Evolutionary conservation across 345 rosid genomes (phyloP).

Genomic region (Eucalyptus sp.): DNA sequence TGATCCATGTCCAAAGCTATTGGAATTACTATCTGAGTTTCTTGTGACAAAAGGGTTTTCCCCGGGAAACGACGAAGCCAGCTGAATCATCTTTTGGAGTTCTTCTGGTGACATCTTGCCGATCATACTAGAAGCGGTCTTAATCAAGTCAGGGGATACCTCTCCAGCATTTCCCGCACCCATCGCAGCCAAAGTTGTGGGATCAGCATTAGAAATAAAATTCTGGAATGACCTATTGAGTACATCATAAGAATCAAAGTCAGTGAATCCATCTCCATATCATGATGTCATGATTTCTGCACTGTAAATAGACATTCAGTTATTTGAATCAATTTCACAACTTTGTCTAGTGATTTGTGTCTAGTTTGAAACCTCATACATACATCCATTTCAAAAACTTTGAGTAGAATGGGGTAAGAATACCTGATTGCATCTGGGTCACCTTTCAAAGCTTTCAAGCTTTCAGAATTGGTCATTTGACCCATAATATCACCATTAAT

Average conservation of each 20-base stretch:
- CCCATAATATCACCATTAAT: neutral
- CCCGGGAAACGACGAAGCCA: constrained; percentile 70
- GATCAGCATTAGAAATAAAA: constrained; percentile 67
- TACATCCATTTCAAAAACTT: neutral
- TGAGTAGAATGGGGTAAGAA: neutral
- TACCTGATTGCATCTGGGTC: constrained; percentile 84
- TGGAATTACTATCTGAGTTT: constrained; percentile 12
- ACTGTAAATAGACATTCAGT: neutral
- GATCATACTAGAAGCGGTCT: constrained; percentile 76
- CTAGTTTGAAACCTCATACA: neutral
- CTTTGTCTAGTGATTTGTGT: neutral
- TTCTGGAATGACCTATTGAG: constrained; percentile 59
- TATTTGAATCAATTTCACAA: neutral
- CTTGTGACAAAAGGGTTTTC: constrained; percentile 25
- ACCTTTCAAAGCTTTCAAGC: constrained; percentile 49
- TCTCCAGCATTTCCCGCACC: constrained; percentile 71
- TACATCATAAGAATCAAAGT: neutral
- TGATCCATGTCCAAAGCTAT: constrained; percentile 25
- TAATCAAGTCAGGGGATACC: constrained; percentile 74
- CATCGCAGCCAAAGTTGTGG: constrained; percentile 52
- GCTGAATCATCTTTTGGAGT: constrained; percentile 70
- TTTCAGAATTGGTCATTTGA: constrained; percentile 27
- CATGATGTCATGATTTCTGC: neutral
- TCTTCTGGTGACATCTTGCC: constrained; percentile 86
- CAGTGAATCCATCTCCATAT: neutral